Conservation (phyloP, 805 yeast species). For the Ogataea sp. region DNA sequence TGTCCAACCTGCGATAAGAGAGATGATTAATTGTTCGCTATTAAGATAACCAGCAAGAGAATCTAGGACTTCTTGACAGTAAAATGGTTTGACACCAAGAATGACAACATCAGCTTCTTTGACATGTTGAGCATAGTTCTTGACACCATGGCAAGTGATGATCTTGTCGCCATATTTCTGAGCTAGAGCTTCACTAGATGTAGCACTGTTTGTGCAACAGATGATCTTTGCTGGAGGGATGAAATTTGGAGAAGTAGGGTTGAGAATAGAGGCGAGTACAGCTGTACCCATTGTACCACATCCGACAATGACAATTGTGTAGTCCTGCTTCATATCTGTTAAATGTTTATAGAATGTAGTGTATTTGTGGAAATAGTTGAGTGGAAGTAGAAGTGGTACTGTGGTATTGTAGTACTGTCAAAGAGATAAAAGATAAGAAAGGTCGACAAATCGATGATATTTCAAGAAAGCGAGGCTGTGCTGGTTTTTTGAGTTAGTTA, state of each 20-base stretch:
- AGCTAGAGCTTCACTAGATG: slow-evolving; percentile 40
- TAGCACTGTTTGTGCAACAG: slow-evolving; percentile 63
- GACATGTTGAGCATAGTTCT: slow-evolving; percentile 51
- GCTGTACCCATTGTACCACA: slow-evolving; percentile 97
- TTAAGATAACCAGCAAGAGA: slow-evolving; percentile 44
- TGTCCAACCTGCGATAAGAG: slow-evolving; percentile 90
- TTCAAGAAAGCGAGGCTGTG: not conserved
- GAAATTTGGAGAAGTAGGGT: slow-evolving; percentile 38
- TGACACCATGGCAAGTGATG: slow-evolving; percentile 38
- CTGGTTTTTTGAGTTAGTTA: too few relatives aligned
- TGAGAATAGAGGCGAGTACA: slow-evolving; percentile 69
- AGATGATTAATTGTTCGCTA: slow-evolving; percentile 40
- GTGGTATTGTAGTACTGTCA: too few relatives aligned
- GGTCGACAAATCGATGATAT: not conserved
- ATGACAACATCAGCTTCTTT: slow-evolving; percentile 59
- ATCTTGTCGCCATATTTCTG: slow-evolving; percentile 44
- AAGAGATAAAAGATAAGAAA: not conserved
- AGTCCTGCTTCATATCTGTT: slow-evolving; percentile 3
- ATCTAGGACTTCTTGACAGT: slow-evolving; percentile 51
- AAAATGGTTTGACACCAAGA: slow-evolving; percentile 84
- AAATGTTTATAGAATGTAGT: not conserved
- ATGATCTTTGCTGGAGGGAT: slow-evolving; percentile 71
- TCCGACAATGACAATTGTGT: slow-evolving; percentile 64
- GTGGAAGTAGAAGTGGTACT: too few relatives aligned
- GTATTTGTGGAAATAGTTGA: too few relatives aligned